phyloP scores from a whole-genome alignment of 163 green algal genomes.

The Chlorella variabilis region DNA sequence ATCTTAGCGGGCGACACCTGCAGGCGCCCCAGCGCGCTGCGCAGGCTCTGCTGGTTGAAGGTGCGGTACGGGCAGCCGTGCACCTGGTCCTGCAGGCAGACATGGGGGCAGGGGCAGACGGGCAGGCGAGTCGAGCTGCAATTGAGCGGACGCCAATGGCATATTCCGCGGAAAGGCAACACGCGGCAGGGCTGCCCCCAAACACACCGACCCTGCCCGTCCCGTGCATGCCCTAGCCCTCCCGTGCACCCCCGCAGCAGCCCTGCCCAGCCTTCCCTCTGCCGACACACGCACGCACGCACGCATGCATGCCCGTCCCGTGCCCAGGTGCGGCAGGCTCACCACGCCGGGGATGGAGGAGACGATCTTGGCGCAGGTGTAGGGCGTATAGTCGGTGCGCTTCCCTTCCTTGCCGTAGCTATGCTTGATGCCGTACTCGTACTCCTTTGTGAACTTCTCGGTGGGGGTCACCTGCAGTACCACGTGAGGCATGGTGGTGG shows the following conservation, averaged over 20 bases:
- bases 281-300: no score
- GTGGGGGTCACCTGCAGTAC: conserved; percentile 41
- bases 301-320: no score
- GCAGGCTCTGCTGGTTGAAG: conserved; percentile 63
- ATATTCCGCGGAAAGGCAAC: no score
- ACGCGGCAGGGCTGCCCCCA: no score
- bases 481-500: no score
- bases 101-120: neutral
- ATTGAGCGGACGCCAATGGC: no score
- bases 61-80: conserved; percentile 94
- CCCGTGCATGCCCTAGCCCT: no score
- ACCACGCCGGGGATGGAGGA: conserved; percentile 63
- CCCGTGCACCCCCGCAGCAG: no score
- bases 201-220: no score
- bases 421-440: conserved; percentile 96
- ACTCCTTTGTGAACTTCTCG: conserved; percentile 98
- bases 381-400: conserved; percentile 88
- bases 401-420: conserved; percentile 98
- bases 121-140: neutral
- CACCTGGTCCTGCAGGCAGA: conserved; percentile 64
- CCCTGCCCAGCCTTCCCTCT: no score
- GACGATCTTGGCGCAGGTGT: conserved; percentile 91
- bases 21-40: conserved; percentile 60
- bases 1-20: conserved; percentile 39
- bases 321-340: neutral